Conservation (phyloP, 768 basidiomycete genomes). For the button mushroom (Agaricus bisporus) region DNA sequence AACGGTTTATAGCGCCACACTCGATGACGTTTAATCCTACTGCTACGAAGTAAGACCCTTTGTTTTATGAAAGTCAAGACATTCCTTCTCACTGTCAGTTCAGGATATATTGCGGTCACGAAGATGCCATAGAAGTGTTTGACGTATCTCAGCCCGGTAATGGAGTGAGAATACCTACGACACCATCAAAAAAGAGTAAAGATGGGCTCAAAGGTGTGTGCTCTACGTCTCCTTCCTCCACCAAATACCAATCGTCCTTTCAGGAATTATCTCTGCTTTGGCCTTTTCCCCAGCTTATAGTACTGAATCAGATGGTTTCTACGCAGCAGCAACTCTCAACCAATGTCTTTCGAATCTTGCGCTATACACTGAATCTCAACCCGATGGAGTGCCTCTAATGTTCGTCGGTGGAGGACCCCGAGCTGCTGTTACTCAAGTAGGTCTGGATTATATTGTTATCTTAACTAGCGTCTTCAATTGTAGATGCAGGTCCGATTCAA, state of each 20-base stretch:
- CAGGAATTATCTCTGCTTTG: constrained; percentile 83
- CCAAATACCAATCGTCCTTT: not conserved
- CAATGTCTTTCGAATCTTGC: constrained; percentile 53
- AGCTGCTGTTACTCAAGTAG: constrained; percentile 52
- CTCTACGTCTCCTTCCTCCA: not conserved
- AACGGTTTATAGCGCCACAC: constrained; percentile 84
- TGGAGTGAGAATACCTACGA: constrained; percentile 64
- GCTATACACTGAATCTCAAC: constrained; percentile 56
- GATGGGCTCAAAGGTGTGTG: constrained; percentile 82
- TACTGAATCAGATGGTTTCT: constrained; percentile 41
- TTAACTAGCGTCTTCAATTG: not conserved
- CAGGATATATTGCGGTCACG: constrained; percentile 84
- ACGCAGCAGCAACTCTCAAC: constrained; percentile 74
- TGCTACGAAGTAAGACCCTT: constrained; percentile 47
- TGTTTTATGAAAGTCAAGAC: constrained; percentile 11
- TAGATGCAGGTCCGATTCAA: constrained; percentile 50
- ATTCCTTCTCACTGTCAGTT: not conserved
- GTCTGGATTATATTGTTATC: not conserved
- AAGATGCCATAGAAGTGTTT: constrained; percentile 82
- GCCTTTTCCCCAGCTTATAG: constrained; percentile 66
- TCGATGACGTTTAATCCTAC: constrained; percentile 71
- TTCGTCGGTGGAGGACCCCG: constrained; percentile 54
- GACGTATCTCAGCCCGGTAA: constrained; percentile 70
- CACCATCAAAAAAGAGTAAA: constrained; percentile 69
- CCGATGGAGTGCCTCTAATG: constrained; percentile 42